Percentiles rank a stretch among this genome's conserved stretches.
Conservation (phyloP, 208 protist species). For the Wallacemonas sp. region DNA sequence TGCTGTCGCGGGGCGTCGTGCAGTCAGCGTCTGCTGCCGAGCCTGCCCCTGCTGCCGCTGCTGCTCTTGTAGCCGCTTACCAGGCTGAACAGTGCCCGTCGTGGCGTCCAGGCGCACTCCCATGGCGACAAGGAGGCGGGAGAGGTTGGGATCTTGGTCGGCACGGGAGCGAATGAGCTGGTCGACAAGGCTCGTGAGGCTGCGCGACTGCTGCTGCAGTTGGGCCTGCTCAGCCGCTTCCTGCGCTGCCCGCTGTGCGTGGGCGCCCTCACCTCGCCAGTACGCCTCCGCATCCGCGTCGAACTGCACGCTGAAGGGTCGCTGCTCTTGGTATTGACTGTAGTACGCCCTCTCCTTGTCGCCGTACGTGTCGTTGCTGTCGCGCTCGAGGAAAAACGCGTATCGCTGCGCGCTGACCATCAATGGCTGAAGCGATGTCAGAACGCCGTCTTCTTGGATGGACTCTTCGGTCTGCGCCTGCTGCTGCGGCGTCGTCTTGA, state of each 20-base stretch:
- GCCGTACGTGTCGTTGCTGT: slow-evolving; percentile 55
- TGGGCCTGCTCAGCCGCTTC: slow-evolving; percentile 16
- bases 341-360: slow-evolving; percentile 60
- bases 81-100: slow-evolving; percentile 24
- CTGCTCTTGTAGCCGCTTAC: background rate
- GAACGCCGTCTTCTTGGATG: slow-evolving; percentile 26
- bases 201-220: slow-evolving; percentile 32
- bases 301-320: slow-evolving; percentile 22
- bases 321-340: slow-evolving; percentile 34
- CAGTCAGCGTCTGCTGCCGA: background rate
- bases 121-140: slow-evolving; percentile 56
- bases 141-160: slow-evolving; percentile 35
- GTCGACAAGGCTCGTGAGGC: slow-evolving; percentile 56
- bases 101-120: slow-evolving; percentile 40
- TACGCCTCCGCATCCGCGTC: slow-evolving; percentile 9
- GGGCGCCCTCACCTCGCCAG: background rate
- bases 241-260: slow-evolving; percentile 5
- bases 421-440: background rate
- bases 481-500: slow-evolving; percentile 10
- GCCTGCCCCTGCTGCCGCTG: background rate
- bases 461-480: slow-evolving; percentile 9
- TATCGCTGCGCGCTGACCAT: slow-evolving; percentile 62
- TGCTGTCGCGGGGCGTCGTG: background rate
- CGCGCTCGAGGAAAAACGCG: slow-evolving; percentile 59
- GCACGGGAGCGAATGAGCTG: slow-evolving; percentile 46